Evolutionary conservation across 2,329 filamentous ascomycete species (phyloP).

Genomic region (Pochonia chlamydosporia): DNA sequence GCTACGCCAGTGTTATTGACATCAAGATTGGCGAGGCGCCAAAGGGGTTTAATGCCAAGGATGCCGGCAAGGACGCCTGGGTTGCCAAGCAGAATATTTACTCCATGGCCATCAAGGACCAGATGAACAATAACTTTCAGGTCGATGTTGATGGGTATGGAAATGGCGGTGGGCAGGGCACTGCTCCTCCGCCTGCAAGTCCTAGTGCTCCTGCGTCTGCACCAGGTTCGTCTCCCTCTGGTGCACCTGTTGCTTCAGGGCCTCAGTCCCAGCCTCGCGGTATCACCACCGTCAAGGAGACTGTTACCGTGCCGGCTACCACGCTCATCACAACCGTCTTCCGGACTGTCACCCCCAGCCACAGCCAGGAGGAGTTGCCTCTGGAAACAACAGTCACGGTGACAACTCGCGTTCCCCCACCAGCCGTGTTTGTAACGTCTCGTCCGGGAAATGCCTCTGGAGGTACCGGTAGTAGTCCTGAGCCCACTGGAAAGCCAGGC

Average conservation of each 20-base stretch:
- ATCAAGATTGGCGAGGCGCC: constrained; percentile 28
- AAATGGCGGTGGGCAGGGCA: constrained; percentile 12
- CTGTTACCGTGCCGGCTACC: constrained; percentile 28
- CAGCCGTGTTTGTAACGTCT: neutral
- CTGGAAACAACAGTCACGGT: constrained; percentile 4
- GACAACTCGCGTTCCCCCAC: constrained; percentile 4
- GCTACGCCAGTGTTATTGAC: constrained; percentile 35
- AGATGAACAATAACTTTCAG: constrained; percentile 40
- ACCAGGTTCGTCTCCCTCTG: neutral
- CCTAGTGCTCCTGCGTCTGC: neutral
- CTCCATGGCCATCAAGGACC: constrained; percentile 36
- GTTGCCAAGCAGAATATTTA: constrained; percentile 33
- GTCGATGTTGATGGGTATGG: constrained; percentile 30
- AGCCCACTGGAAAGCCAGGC: neutral
- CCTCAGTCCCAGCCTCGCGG: constrained; percentile 1
- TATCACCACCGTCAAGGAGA: constrained; percentile 26
- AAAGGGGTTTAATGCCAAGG: constrained; percentile 16
- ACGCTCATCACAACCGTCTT: constrained; percentile 32
- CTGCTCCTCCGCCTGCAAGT: neutral
- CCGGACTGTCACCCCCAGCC: constrained; percentile 24
- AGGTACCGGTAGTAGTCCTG: neutral
- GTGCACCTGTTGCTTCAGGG: neutral
- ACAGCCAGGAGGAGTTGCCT: too few relatives aligned
- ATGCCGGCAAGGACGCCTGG: constrained; percentile 21
- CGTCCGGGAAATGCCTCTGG: too few relatives aligned